phyloP scores from a whole-genome alignment of 768 basidiomycete genomes.

The Russula foetens region DNA sequence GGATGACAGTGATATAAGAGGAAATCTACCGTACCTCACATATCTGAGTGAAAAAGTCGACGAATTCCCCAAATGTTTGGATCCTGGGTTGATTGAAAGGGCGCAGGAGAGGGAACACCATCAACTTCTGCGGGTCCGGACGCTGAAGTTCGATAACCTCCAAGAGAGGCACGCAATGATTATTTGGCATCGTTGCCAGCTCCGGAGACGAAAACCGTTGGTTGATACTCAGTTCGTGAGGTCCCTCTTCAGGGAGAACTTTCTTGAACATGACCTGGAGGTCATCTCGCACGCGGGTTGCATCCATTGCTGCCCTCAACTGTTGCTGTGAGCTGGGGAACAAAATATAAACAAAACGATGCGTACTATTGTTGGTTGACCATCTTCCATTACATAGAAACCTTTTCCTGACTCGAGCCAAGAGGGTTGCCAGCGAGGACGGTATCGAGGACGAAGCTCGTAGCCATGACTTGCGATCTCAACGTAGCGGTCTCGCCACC shows the following conservation, averaged over 20 bases:
- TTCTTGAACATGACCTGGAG: slow-evolving; percentile 13
- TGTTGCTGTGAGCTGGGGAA: too few relatives aligned
- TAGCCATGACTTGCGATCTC: too few relatives aligned
- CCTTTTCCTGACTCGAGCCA: not conserved
- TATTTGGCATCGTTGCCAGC: too few relatives aligned
- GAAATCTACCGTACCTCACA: too few relatives aligned
- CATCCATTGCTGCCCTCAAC: too few relatives aligned
- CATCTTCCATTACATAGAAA: slow-evolving; percentile 9
- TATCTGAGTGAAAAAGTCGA: slow-evolving; percentile 28
- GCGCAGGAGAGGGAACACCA: slow-evolving; percentile 31
- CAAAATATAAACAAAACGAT: too few relatives aligned
- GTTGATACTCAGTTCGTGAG: slow-evolving; percentile 6
- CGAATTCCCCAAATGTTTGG: slow-evolving; percentile 30
- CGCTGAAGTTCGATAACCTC: too few relatives aligned
- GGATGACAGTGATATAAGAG: not conserved
- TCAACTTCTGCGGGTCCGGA: too few relatives aligned
- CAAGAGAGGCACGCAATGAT: too few relatives aligned
- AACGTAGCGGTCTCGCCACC: too few relatives aligned
- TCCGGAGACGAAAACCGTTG: slow-evolving; percentile 8
- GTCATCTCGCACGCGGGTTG: not conserved
- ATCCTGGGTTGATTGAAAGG: slow-evolving; percentile 26
- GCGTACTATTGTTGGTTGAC: slow-evolving; percentile 8
- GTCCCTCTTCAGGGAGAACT: not conserved
- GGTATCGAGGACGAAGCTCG: too few relatives aligned
- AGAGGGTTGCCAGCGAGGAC: too few relatives aligned